phyloP scores from a whole-genome alignment of 192 early-diverging fungal species.

The Kickxella alabastrina region DNA sequence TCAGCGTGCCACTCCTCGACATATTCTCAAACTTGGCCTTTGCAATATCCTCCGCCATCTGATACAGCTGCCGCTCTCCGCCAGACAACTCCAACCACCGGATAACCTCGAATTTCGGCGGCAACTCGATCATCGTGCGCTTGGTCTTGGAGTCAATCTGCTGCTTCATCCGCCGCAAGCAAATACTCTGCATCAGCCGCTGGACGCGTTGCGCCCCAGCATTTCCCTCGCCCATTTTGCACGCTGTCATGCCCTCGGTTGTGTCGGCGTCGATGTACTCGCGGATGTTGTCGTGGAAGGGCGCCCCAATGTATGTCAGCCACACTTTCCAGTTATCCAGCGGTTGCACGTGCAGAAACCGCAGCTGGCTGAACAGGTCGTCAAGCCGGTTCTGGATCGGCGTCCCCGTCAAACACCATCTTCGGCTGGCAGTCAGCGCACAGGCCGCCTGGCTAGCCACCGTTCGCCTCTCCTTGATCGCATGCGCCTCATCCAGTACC shows the following conservation, averaged over 20 bases:
- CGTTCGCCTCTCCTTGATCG: conserved; percentile 79
- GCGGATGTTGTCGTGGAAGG: conserved; percentile 62
- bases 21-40: conserved; percentile 61
- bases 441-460: conserved; percentile 70
- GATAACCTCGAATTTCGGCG: conserved; percentile 58
- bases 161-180: conserved; percentile 82
- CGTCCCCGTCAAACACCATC: conserved; percentile 95
- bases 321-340: conserved; percentile 71
- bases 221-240: conserved; percentile 22
- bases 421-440: conserved; percentile 59
- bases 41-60: conserved; percentile 62
- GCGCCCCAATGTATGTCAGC: conserved; percentile 69
- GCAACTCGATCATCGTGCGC: conserved; percentile 73
- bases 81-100: conserved; percentile 61
- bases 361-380: conserved; percentile 81
- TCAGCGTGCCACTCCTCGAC: conserved; percentile 57
- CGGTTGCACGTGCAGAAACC: conserved; percentile 73
- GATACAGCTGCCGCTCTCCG: conserved; percentile 67
- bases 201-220: conserved; percentile 41
- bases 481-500: conserved; percentile 93
- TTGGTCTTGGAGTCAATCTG: conserved; percentile 65
- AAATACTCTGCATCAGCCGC: conserved; percentile 50
- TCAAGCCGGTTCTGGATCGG: conserved; percentile 83
- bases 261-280: conserved; percentile 5
- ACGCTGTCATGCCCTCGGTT: neutral